Base-by-base conservation (phyloP, 768 basidiomycete genomes). In the Coprinopsis marcescibilis region DNA sequence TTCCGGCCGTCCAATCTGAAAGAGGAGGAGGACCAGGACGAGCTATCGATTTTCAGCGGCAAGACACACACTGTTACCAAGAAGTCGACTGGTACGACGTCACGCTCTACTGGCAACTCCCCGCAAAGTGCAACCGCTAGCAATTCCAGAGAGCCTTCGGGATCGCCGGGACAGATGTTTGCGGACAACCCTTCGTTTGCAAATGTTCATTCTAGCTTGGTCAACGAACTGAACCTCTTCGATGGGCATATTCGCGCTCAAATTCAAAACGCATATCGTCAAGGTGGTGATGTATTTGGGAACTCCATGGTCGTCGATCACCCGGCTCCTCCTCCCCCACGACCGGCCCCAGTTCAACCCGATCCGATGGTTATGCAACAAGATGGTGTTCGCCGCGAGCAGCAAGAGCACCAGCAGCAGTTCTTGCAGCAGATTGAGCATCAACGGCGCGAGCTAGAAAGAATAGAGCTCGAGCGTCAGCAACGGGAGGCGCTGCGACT, bases 41-140 rank as follows among this genome's bases (percentile, higher is more conserved):
- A 87, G 56, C 63, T 89, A 19, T 76, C 78, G 4, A 84, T 88
- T 20, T 88, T 88, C 60, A 78, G 83, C 40, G 86, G 86, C n/a
- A 76, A 79, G 55, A 85, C 80, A 8, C 77, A 83, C 50, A 83
- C 77, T 0, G 67, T 87, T 19, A 65, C 68, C 7, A 80, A 77
- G 0, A 78, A 76, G 47, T 56, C 67, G 4, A 8, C 30, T 27
- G 20, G 8, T 20, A 7, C 43, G 15, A 19, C 26, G 11, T 25
- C 48, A 15, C 7, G 33, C 15, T 34, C 49, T 17, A 37, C 26
- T 1, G 17, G 43, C 13, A 49, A 53, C 4, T 55, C 62, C 2
- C 48, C 57, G 30, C 41, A 46, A 33, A 45, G 19, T n/a, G 24
- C 12, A 19, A 37, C 12, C 37, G 15, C 3, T 32, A 26, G n/a